These are phyloP conservation scores for Sporothrix globosa DNA, from an alignment of 2,329 filamentous ascomycete genomes.

Conservation along the genomic window DNA sequence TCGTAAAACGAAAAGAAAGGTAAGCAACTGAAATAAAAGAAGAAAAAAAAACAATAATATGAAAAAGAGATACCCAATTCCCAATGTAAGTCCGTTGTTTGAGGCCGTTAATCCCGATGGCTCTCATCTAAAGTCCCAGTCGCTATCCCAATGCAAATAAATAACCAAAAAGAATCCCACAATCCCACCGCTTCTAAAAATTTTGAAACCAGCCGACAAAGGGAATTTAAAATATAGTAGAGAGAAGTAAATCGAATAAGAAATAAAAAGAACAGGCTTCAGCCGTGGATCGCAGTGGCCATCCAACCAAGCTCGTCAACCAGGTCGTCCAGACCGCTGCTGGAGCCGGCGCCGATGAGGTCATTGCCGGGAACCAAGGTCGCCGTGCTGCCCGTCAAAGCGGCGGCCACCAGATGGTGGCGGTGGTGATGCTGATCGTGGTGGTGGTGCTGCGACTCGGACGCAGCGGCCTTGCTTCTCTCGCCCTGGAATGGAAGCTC, in stretches of 20 bases:
- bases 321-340: conserved; percentile 42
- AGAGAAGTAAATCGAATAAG: neutral
- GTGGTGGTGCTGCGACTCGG: conserved; percentile 1
- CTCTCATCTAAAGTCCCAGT: conserved; percentile 12
- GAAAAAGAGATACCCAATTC: neutral
- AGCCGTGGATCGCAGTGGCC: conserved; percentile 50
- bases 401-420: conserved; percentile 39
- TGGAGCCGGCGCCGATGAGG: conserved; percentile 39
- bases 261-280: neutral
- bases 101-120: conserved; percentile 7
- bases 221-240: neutral
- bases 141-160: conserved; percentile 20
- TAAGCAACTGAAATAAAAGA: no score
- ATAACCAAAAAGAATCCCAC: neutral
- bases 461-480: conserved; percentile 12
- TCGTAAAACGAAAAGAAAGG: neutral
- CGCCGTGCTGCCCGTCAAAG: conserved; percentile 39
- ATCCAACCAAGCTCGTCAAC: conserved; percentile 57
- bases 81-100: neutral
- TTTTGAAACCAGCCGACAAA: conserved; percentile 4
- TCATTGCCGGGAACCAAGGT: conserved; percentile 40
- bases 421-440: conserved; percentile 34
- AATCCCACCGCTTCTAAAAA: conserved; percentile 2
- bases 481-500: neutral
- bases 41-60: neutral